Evolutionary conservation across 257 asterid species (phyloP).

Genomic region (Parsonsia alboflavescens): DNA sequence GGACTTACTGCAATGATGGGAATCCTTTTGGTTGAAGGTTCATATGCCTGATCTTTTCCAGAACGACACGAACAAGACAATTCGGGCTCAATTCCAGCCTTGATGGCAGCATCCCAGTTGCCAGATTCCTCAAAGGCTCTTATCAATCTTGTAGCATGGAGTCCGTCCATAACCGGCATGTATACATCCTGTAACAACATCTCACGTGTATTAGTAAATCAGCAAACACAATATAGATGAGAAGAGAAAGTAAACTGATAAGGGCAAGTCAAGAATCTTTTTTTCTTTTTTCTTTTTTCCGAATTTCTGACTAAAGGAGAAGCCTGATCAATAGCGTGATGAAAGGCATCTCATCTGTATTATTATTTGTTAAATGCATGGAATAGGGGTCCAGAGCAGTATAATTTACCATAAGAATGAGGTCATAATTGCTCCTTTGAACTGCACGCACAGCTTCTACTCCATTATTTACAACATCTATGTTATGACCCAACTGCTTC

Average conservation of each 20-base stretch:
- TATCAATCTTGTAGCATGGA: slow-evolving; percentile 73
- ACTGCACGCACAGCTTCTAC: slow-evolving; percentile 72
- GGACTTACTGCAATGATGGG: slow-evolving; percentile 73
- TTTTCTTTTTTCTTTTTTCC: background rate
- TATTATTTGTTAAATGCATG: too few species aligned
- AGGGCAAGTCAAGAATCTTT: too few species aligned
- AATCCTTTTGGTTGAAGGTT: slow-evolving; percentile 38
- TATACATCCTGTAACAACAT: slow-evolving; percentile 59
- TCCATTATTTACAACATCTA: slow-evolving; percentile 65
- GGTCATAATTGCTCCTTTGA: slow-evolving; percentile 47
- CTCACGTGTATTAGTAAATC: background rate
- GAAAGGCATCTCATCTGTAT: background rate
- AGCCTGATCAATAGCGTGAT: background rate
- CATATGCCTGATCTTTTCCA: slow-evolving; percentile 14
- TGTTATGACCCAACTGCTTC: slow-evolving; percentile 71
- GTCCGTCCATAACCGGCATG: slow-evolving; percentile 96
- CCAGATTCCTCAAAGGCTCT: slow-evolving; percentile 84
- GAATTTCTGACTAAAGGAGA: background rate
- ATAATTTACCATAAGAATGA: slow-evolving; percentile 66
- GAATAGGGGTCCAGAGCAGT: background rate
- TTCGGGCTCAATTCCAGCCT: slow-evolving; percentile 60
- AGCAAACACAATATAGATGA: background rate
- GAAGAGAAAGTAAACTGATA: background rate
- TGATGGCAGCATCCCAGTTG: slow-evolving; percentile 69
- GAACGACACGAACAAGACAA: slow-evolving; percentile 31